Base-by-base conservation (phyloP, 257 asterid genomes). In the Lantana camara region DNA sequence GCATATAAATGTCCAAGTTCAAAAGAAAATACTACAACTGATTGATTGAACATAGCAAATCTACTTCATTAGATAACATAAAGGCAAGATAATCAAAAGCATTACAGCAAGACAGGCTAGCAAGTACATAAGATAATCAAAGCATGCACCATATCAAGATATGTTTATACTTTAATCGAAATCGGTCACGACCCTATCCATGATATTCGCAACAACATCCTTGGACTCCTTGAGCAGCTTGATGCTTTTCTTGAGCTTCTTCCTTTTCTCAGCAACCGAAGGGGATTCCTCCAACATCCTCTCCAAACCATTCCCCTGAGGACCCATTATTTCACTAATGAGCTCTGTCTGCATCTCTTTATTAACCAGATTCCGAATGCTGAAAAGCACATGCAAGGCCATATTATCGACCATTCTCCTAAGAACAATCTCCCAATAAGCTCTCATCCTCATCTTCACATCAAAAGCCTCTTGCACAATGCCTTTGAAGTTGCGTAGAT, bases 241-340 rank as follows among this genome's bases (percentile, higher is more conserved):
- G 7, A 76, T 64, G 46, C 82, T 76, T 0, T 38, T 71, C 42
- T 71, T 48, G 24, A 80, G 50, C 64, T 57, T 74, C 30, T 54
- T 54, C 21, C 85, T 41, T 49, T 77, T 80, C n/a, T 58, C 77
- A 0, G 79, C 45, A 3, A 77, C 38, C 0, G 65, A 24, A 1
- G 82, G 78, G 5, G 71, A 54, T 63, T 80, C 85, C 37, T 77
- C 76, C 71, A 80, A 2, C 79, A 73, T 70, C 49, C 70, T 53
- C 56, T 80, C 74, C 40, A 76, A 3, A 5, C 80, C 80, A 16
- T 59, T 69, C 21, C 82, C 78, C 0, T 75, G 48, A 0, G 75
- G 72, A 29, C 82, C 81, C 48, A 79, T 51, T 13, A 69, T 2
- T 68, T 75, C 82, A 0, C 22, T 24, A 0, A 76, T 38, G 0